Conservation (phyloP, 345 rosid species). For the Pistacia vera region DNA sequence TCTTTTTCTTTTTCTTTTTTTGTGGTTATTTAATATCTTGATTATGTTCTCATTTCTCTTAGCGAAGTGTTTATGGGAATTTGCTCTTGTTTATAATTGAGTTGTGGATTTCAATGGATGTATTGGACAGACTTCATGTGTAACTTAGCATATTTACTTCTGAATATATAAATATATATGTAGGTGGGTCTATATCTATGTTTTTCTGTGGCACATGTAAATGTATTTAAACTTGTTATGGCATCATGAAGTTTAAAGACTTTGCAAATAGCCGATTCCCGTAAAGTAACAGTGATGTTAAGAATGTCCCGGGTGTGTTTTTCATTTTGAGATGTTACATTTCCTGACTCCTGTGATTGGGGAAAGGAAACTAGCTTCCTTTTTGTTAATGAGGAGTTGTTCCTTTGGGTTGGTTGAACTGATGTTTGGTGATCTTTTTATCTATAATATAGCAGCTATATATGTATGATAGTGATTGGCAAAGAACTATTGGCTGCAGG, state of each 20-base stretch:
- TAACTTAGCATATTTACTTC: neutral
- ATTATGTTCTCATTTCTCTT: too few relatives aligned
- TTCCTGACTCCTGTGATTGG: neutral
- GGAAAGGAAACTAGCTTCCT: neutral
- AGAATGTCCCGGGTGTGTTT: neutral
- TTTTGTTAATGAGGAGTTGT: neutral
- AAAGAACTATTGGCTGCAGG: constrained; percentile 41
- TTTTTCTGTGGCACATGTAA: neutral
- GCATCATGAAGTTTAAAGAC: neutral
- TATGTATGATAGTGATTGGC: constrained; percentile 1
- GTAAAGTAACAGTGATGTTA: neutral
- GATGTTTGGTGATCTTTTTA: neutral
- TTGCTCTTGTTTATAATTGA: neutral
- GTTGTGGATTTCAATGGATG: neutral
- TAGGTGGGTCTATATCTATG: neutral
- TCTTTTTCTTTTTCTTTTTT: neutral
- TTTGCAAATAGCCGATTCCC: neutral
- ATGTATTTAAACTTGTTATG: neutral
- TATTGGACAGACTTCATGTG: neutral
- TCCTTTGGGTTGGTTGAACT: neutral
- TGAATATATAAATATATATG: neutral
- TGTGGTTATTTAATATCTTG: too few relatives aligned
- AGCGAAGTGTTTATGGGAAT: too few relatives aligned
- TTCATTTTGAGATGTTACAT: neutral
- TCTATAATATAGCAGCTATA: too few relatives aligned